Percentiles rank a stretch among this genome's conserved stretches.
Evolutionary conservation across 2,329 filamentous ascomycete genomes (phyloP).

Genomic region (Claviceps africana): DNA sequence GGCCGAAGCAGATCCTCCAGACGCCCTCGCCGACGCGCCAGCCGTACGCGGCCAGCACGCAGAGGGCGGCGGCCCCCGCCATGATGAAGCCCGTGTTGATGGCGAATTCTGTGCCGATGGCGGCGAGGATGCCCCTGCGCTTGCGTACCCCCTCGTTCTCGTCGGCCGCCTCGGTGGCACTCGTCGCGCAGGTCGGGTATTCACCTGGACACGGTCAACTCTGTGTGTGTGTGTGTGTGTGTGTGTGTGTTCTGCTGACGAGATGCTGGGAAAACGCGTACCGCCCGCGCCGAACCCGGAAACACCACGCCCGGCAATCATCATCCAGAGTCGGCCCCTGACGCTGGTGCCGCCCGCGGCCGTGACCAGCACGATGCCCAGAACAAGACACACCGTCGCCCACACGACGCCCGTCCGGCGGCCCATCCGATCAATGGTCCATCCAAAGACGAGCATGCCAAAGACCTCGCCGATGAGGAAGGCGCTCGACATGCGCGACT

Average conservation of each 20-base stretch:
- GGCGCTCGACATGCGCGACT: slow-evolving; percentile 25
- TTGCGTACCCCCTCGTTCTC: slow-evolving; percentile 13
- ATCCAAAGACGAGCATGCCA: slow-evolving; percentile 25
- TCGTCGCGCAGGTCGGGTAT: slow-evolving; percentile 16
- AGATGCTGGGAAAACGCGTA: neutral
- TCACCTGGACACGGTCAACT: slow-evolving; percentile 10
- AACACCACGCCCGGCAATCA: slow-evolving; percentile 32
- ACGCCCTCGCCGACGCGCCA: slow-evolving; percentile 10
- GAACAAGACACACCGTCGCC: slow-evolving; percentile 30
- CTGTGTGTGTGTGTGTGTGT: too few relatives aligned
- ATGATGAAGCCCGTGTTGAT: slow-evolving; percentile 22
- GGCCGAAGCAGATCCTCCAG: slow-evolving; percentile 25
- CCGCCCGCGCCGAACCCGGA: slow-evolving; percentile 31
- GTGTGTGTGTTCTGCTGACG: neutral
- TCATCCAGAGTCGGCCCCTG: slow-evolving; percentile 35
- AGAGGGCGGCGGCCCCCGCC: slow-evolving; percentile 28
- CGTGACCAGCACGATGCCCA: slow-evolving; percentile 30
- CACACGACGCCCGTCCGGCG: slow-evolving; percentile 30
- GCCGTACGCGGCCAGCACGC: slow-evolving; percentile 23
- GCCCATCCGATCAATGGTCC: slow-evolving; percentile 31
- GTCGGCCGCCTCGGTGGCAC: slow-evolving; percentile 16
- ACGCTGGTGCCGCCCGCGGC: slow-evolving; percentile 28
- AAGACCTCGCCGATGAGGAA: slow-evolving; percentile 27
- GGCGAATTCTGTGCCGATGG: slow-evolving; percentile 24
- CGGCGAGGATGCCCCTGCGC: slow-evolving; percentile 16